Conservation (phyloP, 2,329 filamentous ascomycete species). For the Cytospora schulzeri region DNA sequence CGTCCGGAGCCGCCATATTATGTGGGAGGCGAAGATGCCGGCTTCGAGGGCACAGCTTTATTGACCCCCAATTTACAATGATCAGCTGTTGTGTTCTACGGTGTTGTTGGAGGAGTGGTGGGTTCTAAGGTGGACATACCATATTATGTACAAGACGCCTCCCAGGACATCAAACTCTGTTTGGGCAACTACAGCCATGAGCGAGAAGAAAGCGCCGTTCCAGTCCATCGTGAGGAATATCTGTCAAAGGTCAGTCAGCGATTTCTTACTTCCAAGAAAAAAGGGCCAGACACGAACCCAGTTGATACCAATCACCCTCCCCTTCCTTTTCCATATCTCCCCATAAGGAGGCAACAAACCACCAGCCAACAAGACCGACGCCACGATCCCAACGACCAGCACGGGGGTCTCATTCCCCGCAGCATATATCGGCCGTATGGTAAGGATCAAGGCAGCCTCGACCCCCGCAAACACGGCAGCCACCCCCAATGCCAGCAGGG, state of each 20-base stretch:
- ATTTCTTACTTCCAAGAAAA: conserved; percentile 26
- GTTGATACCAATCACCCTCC: conserved; percentile 64
- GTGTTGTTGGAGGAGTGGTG: not conserved
- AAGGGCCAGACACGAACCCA: conserved; percentile 31
- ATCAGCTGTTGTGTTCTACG: not conserved
- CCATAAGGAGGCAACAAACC: conserved; percentile 64
- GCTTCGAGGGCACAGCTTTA: conserved; percentile 57
- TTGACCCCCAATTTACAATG: not conserved
- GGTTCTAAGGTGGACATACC: conserved; percentile 44
- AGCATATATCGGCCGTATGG: conserved; percentile 57
- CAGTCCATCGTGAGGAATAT: conserved; percentile 63
- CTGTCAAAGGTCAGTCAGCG: conserved; percentile 29
- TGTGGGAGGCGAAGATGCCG: conserved; percentile 62
- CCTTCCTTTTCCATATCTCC: conserved; percentile 63
- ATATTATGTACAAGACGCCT: conserved; percentile 61
- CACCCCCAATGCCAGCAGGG: conserved; percentile 42
- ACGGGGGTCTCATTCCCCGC: conserved; percentile 56
- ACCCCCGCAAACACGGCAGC: conserved; percentile 52
- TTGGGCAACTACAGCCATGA: conserved; percentile 63
- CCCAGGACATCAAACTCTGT: conserved; percentile 63
- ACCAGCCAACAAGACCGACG: conserved; percentile 56
- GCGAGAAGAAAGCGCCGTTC: conserved; percentile 62
- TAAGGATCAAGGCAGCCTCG: conserved; percentile 59
- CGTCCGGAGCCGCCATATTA: conserved; percentile 60
- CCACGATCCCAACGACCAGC: conserved; percentile 58